Percentiles rank a stretch among this genome's conserved stretches.
Evolutionary conservation across 768 basidiomycete species (phyloP).

Genomic region (Macrolepiota dolichaula): DNA sequence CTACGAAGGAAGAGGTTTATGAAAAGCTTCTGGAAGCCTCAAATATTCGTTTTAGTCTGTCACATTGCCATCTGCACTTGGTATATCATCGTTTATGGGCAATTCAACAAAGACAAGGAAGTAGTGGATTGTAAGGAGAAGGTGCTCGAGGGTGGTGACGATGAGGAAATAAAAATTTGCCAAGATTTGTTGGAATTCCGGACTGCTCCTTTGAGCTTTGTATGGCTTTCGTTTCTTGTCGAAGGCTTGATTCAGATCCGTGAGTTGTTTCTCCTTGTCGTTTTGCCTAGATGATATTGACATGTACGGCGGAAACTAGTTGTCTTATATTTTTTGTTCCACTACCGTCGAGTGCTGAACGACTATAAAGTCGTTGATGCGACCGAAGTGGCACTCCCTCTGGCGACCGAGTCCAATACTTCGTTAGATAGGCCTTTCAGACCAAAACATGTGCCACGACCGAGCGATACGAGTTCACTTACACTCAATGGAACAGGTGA

Average conservation of each 20-base stretch:
- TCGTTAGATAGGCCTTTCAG: neutral
- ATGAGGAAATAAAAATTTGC: neutral
- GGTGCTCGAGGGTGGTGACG: neutral
- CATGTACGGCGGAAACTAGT: neutral
- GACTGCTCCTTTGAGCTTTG: constrained; percentile 1
- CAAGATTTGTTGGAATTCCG: neutral
- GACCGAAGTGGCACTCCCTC: neutral
- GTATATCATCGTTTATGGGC: neutral
- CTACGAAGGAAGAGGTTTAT: constrained; percentile 3
- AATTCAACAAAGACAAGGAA: neutral
- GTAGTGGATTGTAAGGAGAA: neutral
- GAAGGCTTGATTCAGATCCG: constrained; percentile 1
- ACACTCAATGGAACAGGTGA: neutral
- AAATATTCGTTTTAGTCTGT: constrained; percentile 7
- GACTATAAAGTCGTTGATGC: neutral
- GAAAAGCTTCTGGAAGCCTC: constrained; percentile 4
- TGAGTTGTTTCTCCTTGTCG: neutral
- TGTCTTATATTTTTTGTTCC: constrained; percentile 2
- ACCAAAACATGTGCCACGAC: neutral
- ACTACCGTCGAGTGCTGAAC: neutral
- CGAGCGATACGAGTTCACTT: neutral
- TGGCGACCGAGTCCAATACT: neutral
- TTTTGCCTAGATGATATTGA: neutral
- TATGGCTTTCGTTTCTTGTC: constrained; percentile 3
- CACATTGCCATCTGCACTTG: constrained; percentile 7